Base-by-base conservation (phyloP, 257 asterid species). In the Petrea volubilis region DNA sequence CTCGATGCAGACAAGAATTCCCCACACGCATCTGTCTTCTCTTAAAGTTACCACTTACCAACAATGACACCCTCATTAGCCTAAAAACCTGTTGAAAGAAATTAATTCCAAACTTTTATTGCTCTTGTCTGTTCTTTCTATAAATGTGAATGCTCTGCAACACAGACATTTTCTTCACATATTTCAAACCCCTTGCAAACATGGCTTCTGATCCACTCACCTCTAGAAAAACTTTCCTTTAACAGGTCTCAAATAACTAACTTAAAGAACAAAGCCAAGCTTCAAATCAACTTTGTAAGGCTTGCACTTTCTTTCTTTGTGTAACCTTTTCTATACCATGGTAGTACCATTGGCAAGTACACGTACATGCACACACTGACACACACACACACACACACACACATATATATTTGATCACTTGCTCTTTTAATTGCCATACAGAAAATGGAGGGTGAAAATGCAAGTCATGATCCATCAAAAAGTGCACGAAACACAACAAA, bases 391-490 rank as follows among this genome's bases (percentile, higher is more conserved):
- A n/a, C n/a, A n/a, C n/a, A n/a, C n/a, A n/a, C n/a, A n/a, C n/a
- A n/a, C n/a, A n/a, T n/a, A n/a, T n/a, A n/a, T n/a, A n/a, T n/a
- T n/a, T 33, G 38, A 24, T 24, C 49, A 33, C n/a, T 14, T 27
- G 23, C 46, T 46, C 28, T n/a, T 33, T 7, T 33, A 7, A n/a
- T 18, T 49, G 20, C 5, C 15, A 3, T 43, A 0, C 5, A 55
- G 31, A 2, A 33, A 71, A 92, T 87, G 94, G 94, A 82, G 53
- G 74, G 78, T 56, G 91, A 80, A 44, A 75, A 79, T 14, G 72
- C 14, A 55, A 66, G 33, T 20, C 71, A 72, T 43, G 82, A 67
- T 56, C 44, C 78, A 51, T 2, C 79, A 10, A 72, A 70, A 10
- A 34, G 63, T 59, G 81, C 78, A 31, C 82, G 14, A 46, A 96